Evolutionary conservation across 1,139 yeast genomes (phyloP), one percentile per base, ranked within the genome.

Genomic region (Geotrichum restrictum): DNA sequence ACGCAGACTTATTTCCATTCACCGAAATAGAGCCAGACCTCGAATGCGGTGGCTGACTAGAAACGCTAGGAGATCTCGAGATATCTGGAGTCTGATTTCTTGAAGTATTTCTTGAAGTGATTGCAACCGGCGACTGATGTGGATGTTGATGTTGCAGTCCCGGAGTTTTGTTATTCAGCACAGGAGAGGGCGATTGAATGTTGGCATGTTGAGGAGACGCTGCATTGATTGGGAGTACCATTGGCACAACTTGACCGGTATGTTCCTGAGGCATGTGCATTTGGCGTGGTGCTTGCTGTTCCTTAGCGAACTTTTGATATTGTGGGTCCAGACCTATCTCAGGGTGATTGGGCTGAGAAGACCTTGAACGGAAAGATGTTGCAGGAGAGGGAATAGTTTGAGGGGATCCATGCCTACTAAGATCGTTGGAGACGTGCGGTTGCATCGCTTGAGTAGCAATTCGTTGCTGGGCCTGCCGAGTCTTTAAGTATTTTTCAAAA

Each of bases 401-500:
- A 34, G 45, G 45, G 10, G 45, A 42, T 18, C 4, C 13, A n/a
- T 42, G 45, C 36, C 36, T n/a, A 11, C 47, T 43, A n/a, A 31
- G 24, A 3, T 33, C 47, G 19, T 19, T 18, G 14, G 39, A 14
- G 10, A 8, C 8, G 13, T 57, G 66, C 37, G 55, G 64, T 38
- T 56, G 62, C 43, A 46, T 56, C 16, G 56, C 43, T 7, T 39
- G 51, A 7, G 43, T 56, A 18, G 54, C 62, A 37, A 54, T 62
- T 6, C 54, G 60, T 48, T 57, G 66, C 39, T 60, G 62, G 41
- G 51, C 65, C 42, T 51, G 54, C 22, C 48, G 32, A 27, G 41
- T 57, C 27, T 67, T 69, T 53, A 81, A 76, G 61, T 83, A 85
- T 61, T 79, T 88, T 63, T 88, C 96, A 66, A 86, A 88, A 0